Conservation (phyloP, 148 eudicot genomes). For the Vaccinium darrowii region DNA sequence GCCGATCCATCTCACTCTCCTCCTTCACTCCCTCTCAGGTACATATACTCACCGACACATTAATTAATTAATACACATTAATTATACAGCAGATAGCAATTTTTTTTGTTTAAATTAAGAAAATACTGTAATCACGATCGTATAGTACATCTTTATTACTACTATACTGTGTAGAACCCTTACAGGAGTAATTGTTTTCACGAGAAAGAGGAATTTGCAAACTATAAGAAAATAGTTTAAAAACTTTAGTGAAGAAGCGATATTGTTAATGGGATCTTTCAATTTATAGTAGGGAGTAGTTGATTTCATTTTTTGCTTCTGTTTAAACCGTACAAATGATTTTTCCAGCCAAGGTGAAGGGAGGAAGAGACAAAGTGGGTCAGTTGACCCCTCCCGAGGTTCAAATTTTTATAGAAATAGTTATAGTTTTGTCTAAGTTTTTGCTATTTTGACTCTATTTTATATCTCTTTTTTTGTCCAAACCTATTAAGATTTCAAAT, state of each 20-base stretch:
- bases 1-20: constrained; percentile 17
- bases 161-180: neutral
- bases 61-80: neutral
- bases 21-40: constrained; percentile 29
- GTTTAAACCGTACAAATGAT: neutral
- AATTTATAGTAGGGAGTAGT: neutral
- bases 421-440: too few relatives aligned
- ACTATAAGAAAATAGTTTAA: neutral
- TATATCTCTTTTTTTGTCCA: too few relatives aligned
- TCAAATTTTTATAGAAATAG: too few relatives aligned
- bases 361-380: too few relatives aligned
- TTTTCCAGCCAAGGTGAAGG: neutral
- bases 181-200: neutral
- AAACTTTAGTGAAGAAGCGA: neutral
- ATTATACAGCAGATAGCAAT: neutral
- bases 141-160: too few relatives aligned
- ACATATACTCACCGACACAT: neutral
- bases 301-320: neutral
- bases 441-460: too few relatives aligned
- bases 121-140: too few relatives aligned
- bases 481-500: too few relatives aligned
- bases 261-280: neutral
- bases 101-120: neutral
- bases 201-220: neutral
- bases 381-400: too few relatives aligned